Base-by-base conservation (phyloP, 2,329 filamentous ascomycete genomes). In the Ophiostoma pallidulum region DNA sequence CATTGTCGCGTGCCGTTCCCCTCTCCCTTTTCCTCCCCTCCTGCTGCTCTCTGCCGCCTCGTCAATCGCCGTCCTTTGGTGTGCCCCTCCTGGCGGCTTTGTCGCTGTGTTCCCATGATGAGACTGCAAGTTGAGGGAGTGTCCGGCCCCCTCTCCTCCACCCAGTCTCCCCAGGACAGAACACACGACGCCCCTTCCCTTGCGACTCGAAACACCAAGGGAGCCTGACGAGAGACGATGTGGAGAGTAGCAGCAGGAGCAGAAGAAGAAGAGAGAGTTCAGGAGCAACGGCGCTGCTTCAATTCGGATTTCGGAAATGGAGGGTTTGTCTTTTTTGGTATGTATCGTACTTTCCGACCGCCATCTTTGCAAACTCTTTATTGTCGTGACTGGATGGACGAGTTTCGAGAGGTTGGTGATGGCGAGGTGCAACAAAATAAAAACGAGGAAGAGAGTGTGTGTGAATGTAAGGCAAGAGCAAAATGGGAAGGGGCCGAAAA, bases 331-430 rank as follows among this genome's bases (percentile, higher is more conserved):
- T n/a, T n/a, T n/a, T n/a, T n/a, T n/a, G n/a, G n/a, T n/a, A n/a
- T n/a, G 22, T 35, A 20, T 31, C 73, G 67, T 68, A 77, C 73
- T 77, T 77, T 72, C 73, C 73, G 71, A 77, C 73, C 67, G 73
- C 73, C 73, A 77, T 77, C 65, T 67, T 58, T 75, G 72, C 72
- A 66, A 70, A 69, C 66, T 67, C n/a, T n/a, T 64, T 63, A 14
- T 65, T 65, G 62, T 70, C 64, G 64, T 61, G 62, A 58, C 48
- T 41, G 44, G 60, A 61, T 61, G 66, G 67, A 64, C 64, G 59
- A 57, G 57, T 54, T 60, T 58, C 59, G 55, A 29, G 24, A n/a
- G n/a, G 67, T 36, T 51, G 64, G 61, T 62, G 63, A 62, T 59
- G 58, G 58, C 59, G 56, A 40, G 35, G 33, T 20, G 16, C 14